phyloP scores from a whole-genome alignment of 805 yeast species.

The Ogataea paraovalis region DNA sequence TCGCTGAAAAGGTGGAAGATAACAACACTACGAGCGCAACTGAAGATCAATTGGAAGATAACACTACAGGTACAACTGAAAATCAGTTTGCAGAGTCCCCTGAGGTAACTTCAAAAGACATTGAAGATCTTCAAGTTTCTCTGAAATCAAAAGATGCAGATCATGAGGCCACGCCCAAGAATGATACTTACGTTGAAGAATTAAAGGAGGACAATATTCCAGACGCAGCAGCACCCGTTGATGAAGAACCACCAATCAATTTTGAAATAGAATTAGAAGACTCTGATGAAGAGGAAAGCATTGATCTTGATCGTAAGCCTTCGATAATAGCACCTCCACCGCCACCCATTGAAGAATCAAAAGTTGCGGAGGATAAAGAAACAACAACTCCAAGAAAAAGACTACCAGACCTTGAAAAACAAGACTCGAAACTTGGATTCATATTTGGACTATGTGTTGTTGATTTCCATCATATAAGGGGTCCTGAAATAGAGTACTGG shows the following conservation, averaged over 20 bases:
- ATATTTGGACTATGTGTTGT: conserved; percentile 85
- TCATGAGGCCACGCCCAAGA: too few species aligned
- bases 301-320: neutral
- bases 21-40: too few species aligned
- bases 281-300: conserved; percentile 1
- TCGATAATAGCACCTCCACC: too few species aligned
- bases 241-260: neutral
- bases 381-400: neutral
- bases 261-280: neutral
- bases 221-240: neutral
- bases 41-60: too few species aligned
- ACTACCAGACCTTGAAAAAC: neutral
- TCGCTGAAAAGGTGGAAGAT: too few species aligned
- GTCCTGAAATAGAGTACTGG: conserved; percentile 96
- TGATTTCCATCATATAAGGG: conserved; percentile 86
- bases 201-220: neutral
- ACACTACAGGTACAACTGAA: too few species aligned
- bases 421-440: conserved; percentile 20
- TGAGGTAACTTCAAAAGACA: too few species aligned
- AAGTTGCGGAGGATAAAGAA: neutral
- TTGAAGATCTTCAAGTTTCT: too few species aligned
- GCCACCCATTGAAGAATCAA: neutral
- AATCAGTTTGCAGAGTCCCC: too few species aligned
- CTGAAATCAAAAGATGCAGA: too few species aligned
- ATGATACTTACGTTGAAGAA: neutral